phyloP scores from a whole-genome alignment of 78 protist genomes.

The Cavenderia fasciculata region DNA sequence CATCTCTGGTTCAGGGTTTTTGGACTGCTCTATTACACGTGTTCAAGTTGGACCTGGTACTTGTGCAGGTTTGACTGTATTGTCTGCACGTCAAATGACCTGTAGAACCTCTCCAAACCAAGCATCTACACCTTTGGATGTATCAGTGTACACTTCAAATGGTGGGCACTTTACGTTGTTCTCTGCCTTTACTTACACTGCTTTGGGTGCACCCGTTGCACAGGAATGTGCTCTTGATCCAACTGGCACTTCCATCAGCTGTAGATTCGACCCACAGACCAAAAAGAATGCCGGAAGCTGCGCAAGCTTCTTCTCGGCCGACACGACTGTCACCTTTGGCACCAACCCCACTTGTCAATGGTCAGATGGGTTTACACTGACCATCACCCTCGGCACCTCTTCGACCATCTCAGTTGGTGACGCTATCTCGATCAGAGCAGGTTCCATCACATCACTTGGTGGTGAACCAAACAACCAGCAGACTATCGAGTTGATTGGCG shows the following conservation, averaged over 20 bases:
- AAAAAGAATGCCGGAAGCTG: not conserved
- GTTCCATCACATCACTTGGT: slow-evolving; percentile 17
- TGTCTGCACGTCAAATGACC: not conserved
- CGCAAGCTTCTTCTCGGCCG: not conserved
- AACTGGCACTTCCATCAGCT: not conserved
- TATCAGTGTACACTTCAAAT: not conserved
- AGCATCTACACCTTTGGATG: not conserved
- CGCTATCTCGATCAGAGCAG: slow-evolving; percentile 1
- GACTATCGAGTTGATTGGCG: not conserved
- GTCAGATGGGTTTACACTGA: not conserved
- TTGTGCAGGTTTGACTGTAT: not conserved
- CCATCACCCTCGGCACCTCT: not conserved
- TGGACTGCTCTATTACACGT: not conserved
- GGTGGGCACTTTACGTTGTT: not conserved
- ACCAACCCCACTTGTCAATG: not conserved
- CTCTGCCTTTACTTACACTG: not conserved
- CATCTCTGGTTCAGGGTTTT: slow-evolving; percentile 40
- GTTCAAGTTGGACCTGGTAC: slow-evolving; percentile 3
- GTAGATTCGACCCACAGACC: not conserved
- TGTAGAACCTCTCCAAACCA: not conserved
- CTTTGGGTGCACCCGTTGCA: not conserved
- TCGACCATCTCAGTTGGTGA: not conserved
- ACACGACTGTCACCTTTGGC: not conserved
- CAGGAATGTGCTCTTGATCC: not conserved
- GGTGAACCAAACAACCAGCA: slow-evolving; percentile 49